These are phyloP conservation scores for Gossypium turneri DNA, from an alignment of 345 rosid species.

Conservation along the genomic window DNA sequence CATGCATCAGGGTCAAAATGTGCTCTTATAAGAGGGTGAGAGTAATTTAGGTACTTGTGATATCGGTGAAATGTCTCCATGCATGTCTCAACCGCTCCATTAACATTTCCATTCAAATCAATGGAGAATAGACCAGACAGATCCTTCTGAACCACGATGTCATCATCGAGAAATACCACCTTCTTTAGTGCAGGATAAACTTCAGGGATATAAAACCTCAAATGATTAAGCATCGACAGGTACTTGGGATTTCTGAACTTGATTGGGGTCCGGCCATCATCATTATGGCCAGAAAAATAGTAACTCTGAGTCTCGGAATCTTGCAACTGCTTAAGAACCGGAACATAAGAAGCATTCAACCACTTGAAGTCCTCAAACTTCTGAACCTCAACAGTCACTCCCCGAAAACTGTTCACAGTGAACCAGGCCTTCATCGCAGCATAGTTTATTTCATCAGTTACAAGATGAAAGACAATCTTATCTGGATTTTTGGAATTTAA, in stretches of 20 bases:
- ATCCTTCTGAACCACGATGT: conserved; percentile 77
- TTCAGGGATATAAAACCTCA: conserved; percentile 85
- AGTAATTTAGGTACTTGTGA: conserved; percentile 75
- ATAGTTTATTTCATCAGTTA: conserved; percentile 79
- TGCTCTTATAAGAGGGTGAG: conserved; percentile 80
- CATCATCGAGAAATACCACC: conserved; percentile 86
- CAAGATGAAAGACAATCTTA: conserved; percentile 74
- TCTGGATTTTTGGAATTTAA: conserved; percentile 58
- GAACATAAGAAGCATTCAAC: conserved; percentile 91
- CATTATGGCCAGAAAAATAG: conserved; percentile 78
- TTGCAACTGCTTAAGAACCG: conserved; percentile 91
- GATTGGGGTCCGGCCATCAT: conserved; percentile 67
- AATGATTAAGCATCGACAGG: conserved; percentile 87
- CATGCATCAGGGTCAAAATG: conserved; percentile 97
- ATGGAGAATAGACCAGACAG: conserved; percentile 60
- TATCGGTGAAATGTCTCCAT: conserved; percentile 95
- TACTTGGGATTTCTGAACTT: conserved; percentile 92
- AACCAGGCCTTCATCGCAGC: conserved; percentile 92
- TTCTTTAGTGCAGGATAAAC: conserved; percentile 80
- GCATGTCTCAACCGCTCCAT: conserved; percentile 98
- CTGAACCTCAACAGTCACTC: conserved; percentile 81
- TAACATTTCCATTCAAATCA: conserved; percentile 71
- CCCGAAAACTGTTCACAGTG: conserved; percentile 53
- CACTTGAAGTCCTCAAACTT: conserved; percentile 85
- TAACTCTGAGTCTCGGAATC: conserved; percentile 88